phyloP scores from a whole-genome alignment of 2,329 filamentous ascomycete genomes.

The Talaromyces sp. region DNA sequence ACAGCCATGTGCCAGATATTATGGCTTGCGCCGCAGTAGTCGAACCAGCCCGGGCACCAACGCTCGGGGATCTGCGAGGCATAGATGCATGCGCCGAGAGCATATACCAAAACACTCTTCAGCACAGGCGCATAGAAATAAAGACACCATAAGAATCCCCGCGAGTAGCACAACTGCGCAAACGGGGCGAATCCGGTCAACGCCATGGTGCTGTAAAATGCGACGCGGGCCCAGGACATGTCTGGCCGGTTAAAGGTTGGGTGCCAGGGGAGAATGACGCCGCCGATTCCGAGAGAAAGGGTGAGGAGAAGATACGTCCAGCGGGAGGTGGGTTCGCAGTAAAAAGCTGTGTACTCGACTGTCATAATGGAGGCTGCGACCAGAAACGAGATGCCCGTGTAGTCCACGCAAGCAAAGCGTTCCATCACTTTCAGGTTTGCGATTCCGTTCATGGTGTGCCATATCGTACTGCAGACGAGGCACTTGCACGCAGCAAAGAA shows the following conservation, averaged over 20 bases:
- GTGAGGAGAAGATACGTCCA: slow-evolving; percentile 83
- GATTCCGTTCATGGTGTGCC: slow-evolving; percentile 99
- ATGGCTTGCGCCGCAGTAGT: slow-evolving; percentile 91
- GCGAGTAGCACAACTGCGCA: slow-evolving; percentile 72
- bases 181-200: slow-evolving; percentile 86
- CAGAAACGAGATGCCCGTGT: slow-evolving; percentile 91
- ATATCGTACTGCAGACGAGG: slow-evolving; percentile 88
- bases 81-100: slow-evolving; percentile 79
- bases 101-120: slow-evolving; percentile 82
- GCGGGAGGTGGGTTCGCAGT: slow-evolving; percentile 85
- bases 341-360: slow-evolving; percentile 97
- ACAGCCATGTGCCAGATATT: slow-evolving; percentile 98
- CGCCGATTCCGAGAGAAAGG: slow-evolving; percentile 72
- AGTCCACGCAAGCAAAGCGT: slow-evolving; percentile 95
- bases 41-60: slow-evolving; percentile 88
- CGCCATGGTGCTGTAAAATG: slow-evolving; percentile 83
- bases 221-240: slow-evolving; percentile 88
- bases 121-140: slow-evolving; percentile 84
- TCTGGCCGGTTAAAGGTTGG: slow-evolving; percentile 88
- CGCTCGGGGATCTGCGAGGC: slow-evolving; percentile 88
- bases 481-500: slow-evolving; percentile 96
- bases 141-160: slow-evolving; percentile 73
- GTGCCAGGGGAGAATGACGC: slow-evolving; percentile 92
- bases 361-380: slow-evolving; percentile 95
- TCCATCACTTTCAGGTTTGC: slow-evolving; percentile 85